phyloP scores from a whole-genome alignment of 176 grass and related monocot genomes.

The Zoysia japonica region DNA sequence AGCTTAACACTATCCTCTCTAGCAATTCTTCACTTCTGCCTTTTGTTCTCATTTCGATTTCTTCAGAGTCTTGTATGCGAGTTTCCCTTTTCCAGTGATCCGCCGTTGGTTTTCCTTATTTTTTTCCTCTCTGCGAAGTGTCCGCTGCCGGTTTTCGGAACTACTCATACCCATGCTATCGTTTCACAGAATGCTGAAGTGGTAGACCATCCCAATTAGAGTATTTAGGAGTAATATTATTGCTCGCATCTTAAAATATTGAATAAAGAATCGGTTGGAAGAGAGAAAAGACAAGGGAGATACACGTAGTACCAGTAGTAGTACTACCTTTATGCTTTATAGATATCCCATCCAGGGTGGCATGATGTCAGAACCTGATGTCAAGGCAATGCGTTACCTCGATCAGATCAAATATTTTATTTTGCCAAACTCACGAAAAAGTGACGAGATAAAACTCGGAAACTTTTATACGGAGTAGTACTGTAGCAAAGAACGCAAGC shows the following conservation, averaged over 20 bases:
- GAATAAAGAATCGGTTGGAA: conserved; percentile 27
- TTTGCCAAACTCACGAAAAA: conserved; percentile 3
- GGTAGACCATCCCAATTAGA: not conserved
- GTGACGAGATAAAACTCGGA: not conserved
- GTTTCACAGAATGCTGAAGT: conserved; percentile 35
- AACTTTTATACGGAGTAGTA: not conserved
- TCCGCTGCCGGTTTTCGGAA: too few species aligned
- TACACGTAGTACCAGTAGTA: not conserved
- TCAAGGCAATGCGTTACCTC: conserved; percentile 3
- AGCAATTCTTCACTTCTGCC: conserved; percentile 20
- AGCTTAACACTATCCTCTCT: conserved; percentile 6
- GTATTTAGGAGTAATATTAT: not conserved
- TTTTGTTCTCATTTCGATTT: conserved; percentile 9
- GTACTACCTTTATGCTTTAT: not conserved
- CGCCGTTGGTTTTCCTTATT: not conserved
- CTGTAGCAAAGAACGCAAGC: not conserved
- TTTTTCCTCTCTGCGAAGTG: too few species aligned
- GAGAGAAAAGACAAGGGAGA: conserved; percentile 9
- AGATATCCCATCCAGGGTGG: conserved; percentile 1
- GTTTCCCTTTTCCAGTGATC: not conserved
- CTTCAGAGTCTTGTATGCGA: not conserved
- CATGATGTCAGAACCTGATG: conserved; percentile 35
- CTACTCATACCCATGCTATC: too few species aligned
- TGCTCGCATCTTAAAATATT: not conserved
- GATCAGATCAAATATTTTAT: conserved; percentile 13